Conservation (phyloP, 83 land plant genomes). For the Picea abies region DNA sequence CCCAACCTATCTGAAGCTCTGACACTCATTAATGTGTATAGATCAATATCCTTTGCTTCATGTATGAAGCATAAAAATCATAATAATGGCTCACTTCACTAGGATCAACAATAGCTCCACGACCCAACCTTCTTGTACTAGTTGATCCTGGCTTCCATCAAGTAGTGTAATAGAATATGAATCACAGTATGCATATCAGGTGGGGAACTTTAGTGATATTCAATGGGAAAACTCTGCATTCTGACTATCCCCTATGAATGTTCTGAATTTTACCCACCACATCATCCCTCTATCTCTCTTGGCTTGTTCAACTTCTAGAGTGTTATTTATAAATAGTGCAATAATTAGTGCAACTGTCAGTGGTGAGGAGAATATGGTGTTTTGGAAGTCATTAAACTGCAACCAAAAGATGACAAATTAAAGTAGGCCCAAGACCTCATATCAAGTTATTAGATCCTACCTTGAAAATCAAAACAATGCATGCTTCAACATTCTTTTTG, state of each 20-base stretch:
- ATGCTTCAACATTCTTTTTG: too few species aligned
- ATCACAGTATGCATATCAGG: constrained; percentile 43
- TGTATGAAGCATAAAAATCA: too few species aligned
- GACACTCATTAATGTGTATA: too few species aligned
- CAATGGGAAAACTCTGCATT: constrained; percentile 95
- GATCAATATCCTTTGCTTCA: constrained; percentile 9
- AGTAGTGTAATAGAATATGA: constrained; percentile 32
- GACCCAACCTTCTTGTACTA: constrained; percentile 81
- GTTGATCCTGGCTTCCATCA: constrained; percentile 83
- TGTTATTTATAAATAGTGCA: too few species aligned
- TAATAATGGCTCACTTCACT: constrained; percentile 87
- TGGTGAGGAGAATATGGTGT: too few species aligned
- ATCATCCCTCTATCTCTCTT: too few species aligned
- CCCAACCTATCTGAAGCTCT: too few species aligned
- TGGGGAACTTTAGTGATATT: constrained; percentile 94
- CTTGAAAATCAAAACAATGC: not conserved
- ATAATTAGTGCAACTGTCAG: too few species aligned
- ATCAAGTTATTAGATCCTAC: not conserved
- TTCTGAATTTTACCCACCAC: too few species aligned
- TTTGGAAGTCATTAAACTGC: constrained; percentile 56
- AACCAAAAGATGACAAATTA: constrained; percentile 15
- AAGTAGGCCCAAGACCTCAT: not conserved
- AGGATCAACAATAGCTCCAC: constrained; percentile 89
- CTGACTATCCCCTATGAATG: constrained; percentile 78
- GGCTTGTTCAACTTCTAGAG: too few species aligned